Evolutionary conservation across 1,284 basidiomycete genomes (phyloP).

Genomic region (Ceratobasidium sp.): DNA sequence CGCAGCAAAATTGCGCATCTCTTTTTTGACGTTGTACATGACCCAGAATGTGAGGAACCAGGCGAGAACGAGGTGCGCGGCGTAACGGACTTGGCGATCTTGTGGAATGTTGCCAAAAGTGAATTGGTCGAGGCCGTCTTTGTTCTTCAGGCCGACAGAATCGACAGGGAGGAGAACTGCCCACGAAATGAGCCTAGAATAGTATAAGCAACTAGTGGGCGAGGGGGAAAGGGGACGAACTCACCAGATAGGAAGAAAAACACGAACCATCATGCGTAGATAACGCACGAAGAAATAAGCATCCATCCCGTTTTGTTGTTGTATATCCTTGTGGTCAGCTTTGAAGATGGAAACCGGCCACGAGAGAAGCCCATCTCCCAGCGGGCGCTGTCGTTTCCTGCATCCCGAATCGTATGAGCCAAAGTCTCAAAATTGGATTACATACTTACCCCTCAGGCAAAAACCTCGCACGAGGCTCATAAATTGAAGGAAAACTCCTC

Average conservation of each 20-base stretch:
- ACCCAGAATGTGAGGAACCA: constrained; percentile 68
- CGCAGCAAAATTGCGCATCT: constrained; percentile 74
- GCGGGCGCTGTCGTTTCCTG: constrained; percentile 69
- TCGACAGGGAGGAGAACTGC: constrained; percentile 66
- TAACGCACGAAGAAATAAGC: constrained; percentile 82
- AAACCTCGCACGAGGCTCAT: constrained; percentile 83
- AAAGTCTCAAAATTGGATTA: constrained; percentile 32
- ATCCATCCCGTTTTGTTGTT: constrained; percentile 73
- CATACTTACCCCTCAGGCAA: constrained; percentile 66
- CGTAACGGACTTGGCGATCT: constrained; percentile 57
- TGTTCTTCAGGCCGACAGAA: constrained; percentile 61
- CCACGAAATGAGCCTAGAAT: too few species aligned
- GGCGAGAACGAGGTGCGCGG: constrained; percentile 64
- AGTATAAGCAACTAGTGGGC: neutral
- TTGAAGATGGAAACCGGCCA: constrained; percentile 72
- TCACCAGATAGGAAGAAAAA: constrained; percentile 73
- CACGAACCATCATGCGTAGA: constrained; percentile 72
- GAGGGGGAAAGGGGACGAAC: neutral
- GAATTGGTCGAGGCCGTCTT: constrained; percentile 63
- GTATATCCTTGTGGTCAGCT: constrained; percentile 62
- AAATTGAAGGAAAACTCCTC: constrained; percentile 78
- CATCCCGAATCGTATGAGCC: constrained; percentile 5
- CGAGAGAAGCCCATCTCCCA: constrained; percentile 63
- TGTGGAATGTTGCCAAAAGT: constrained; percentile 63
- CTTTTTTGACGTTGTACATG: constrained; percentile 74